These are phyloP conservation scores for Metschnikowia colocasiae DNA, from an alignment of 805 yeast species.

Conservation along the genomic window DNA sequence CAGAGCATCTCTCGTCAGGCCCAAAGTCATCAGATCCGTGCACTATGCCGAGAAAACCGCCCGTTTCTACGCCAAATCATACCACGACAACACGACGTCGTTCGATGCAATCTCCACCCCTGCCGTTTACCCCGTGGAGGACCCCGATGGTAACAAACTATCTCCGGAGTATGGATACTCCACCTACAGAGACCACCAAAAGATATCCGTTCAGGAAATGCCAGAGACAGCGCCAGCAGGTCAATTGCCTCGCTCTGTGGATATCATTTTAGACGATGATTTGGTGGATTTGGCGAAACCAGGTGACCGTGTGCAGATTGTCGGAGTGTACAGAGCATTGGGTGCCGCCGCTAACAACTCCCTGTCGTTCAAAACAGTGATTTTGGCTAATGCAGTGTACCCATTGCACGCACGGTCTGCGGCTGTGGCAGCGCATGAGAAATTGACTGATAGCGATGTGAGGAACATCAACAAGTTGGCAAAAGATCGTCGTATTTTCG, in stretches of 20 bases:
- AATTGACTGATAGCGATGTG: conserved; percentile 75
- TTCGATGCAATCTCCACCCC: conserved; percentile 80
- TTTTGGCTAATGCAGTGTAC: conserved; percentile 85
- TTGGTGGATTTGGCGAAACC: conserved; percentile 90
- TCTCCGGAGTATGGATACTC: conserved; percentile 90
- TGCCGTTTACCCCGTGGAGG: conserved; percentile 89
- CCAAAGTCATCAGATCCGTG: conserved; percentile 85
- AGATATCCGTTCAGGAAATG: conserved; percentile 91
- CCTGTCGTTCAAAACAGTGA: conserved; percentile 75
- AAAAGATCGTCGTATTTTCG: conserved; percentile 68
- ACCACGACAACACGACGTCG: conserved; percentile 88
- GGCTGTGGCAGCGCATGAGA: conserved; percentile 68
- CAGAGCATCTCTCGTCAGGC: conserved; percentile 86
- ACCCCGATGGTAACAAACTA: conserved; percentile 83
- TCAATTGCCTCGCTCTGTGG: conserved; percentile 90
- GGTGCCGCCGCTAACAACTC: conserved; percentile 65
- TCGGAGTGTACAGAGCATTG: conserved; percentile 88
- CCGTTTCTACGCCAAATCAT: conserved; percentile 85
- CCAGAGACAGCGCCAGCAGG: conserved; percentile 98
- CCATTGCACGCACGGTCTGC: conserved; percentile 85
- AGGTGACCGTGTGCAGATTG: conserved; percentile 91
- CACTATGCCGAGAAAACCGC: conserved; percentile 86
- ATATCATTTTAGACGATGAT: conserved; percentile 91
- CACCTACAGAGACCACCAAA: conserved; percentile 91
- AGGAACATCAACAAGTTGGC: conserved; percentile 80